These are phyloP conservation scores for Rhizopus sp. DNA, from an alignment of 371 early-diverging fungal genomes.

Conservation along the genomic window DNA sequence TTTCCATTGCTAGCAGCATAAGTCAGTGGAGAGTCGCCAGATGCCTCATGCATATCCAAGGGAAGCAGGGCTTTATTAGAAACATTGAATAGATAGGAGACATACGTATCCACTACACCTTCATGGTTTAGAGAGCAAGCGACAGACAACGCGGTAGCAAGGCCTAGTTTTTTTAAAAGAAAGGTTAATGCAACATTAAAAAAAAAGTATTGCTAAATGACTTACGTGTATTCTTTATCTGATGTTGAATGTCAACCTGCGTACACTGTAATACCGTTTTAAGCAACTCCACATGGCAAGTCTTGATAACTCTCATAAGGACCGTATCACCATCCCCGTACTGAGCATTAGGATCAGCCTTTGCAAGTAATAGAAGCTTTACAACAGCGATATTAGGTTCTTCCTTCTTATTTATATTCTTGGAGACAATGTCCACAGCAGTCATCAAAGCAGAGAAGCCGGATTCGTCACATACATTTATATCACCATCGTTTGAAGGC, in stretches of 20 bases:
- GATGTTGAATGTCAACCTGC: constrained; percentile 19
- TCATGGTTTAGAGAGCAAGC: constrained; percentile 18
- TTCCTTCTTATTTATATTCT: constrained; percentile 1
- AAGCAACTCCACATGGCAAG: constrained; percentile 14
- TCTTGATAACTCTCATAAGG: constrained; percentile 29
- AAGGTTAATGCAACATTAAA: background rate
- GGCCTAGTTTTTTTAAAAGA: constrained; percentile 9
- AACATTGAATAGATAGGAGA: background rate
- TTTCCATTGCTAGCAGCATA: constrained; percentile 34
- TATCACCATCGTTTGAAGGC: background rate
- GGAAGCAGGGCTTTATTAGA: background rate
- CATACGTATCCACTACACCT: constrained; percentile 11
- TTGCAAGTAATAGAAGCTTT: constrained; percentile 15
- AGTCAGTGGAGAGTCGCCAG: constrained; percentile 29
- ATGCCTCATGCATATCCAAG: constrained; percentile 25
- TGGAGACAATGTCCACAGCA: constrained; percentile 24
- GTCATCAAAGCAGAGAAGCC: constrained; percentile 32
- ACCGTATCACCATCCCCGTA: constrained; percentile 33
- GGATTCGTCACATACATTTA: constrained; percentile 25
- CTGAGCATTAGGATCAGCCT: constrained; percentile 28
- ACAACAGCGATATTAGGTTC: background rate
- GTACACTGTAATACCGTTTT: constrained; percentile 12
- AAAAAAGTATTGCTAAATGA: background rate
- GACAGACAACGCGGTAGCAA: constrained; percentile 29
- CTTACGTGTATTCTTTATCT: constrained; percentile 33